Conservation (phyloP, 331 rosid species). For the Arachis monticola region DNA sequence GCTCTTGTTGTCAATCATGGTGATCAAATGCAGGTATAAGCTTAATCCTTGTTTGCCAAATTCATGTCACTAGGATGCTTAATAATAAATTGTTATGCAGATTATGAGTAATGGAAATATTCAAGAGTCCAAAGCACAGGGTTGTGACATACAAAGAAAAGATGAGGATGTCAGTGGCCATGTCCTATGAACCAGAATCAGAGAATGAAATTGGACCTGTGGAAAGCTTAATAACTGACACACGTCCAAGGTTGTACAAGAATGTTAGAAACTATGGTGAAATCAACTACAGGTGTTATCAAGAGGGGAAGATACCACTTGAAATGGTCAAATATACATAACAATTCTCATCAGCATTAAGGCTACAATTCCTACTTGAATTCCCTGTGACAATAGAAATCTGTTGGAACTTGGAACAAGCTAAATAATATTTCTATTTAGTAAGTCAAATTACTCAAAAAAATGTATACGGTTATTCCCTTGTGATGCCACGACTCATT, state of each 20-base stretch:
- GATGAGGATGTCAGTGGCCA: slow-evolving; percentile 51
- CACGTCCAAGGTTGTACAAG: slow-evolving; percentile 47
- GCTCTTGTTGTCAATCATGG: slow-evolving; percentile 60
- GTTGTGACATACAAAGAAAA: slow-evolving; percentile 54
- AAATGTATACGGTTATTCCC: not conserved
- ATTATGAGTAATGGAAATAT: slow-evolving; percentile 61
- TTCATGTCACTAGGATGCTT: not conserved
- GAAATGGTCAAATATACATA: slow-evolving; percentile 43
- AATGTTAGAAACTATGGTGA: slow-evolving; percentile 48
- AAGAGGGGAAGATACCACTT: slow-evolving; percentile 56
- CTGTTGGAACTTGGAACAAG: not conserved
- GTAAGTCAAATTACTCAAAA: not conserved
- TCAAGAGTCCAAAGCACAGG: slow-evolving; percentile 61
- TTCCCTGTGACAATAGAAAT: not conserved
- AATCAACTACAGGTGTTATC: slow-evolving; percentile 47
- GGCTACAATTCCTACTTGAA: not conserved
- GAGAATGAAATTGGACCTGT: slow-evolving; percentile 54
- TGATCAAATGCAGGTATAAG: slow-evolving; percentile 59
- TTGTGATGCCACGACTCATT: not conserved
- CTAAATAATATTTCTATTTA: not conserved
- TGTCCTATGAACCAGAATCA: slow-evolving; percentile 48
- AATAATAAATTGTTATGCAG: slow-evolving; percentile 35
- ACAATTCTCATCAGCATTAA: slow-evolving; percentile 30
- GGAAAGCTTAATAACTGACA: slow-evolving; percentile 40
- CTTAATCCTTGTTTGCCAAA: not conserved